phyloP scores from a whole-genome alignment of 78 protist genomes.

The Dictyostelium capitatum region DNA sequence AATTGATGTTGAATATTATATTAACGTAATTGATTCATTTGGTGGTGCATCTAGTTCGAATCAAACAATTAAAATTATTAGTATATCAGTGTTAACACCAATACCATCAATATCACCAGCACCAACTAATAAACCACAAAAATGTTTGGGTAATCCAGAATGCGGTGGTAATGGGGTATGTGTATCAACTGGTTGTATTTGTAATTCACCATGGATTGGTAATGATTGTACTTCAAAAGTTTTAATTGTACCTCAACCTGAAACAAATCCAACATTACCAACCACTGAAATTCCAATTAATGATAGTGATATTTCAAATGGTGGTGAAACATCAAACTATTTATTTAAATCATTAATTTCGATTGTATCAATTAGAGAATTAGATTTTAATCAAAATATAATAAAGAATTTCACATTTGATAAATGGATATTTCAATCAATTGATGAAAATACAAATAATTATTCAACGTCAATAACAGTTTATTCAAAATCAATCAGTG shows the following conservation, averaged over 20 bases:
- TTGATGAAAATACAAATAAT: neutral
- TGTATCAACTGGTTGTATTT: neutral
- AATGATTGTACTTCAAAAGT: conserved; percentile 17
- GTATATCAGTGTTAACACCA: neutral
- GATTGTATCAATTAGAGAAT: conserved; percentile 19
- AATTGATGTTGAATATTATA: too few relatives aligned
- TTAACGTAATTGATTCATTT: too few relatives aligned
- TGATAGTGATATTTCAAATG: neutral
- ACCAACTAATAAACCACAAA: neutral
- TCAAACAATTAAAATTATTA: too few relatives aligned
- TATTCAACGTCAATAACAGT: neutral
- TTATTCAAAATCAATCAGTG: neutral
- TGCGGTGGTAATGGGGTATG: conserved; percentile 19
- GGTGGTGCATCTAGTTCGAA: too few relatives aligned
- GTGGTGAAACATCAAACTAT: neutral
- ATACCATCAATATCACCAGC: neutral
- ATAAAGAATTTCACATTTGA: neutral
- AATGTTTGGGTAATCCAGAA: neutral
- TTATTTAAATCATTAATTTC: conserved; percentile 2
- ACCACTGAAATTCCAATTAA: neutral
- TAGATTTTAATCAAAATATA: neutral
- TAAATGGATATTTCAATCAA: neutral
- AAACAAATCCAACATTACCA: neutral
- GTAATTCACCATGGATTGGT: conserved; percentile 14
- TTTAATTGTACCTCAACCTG: neutral